Percentiles rank a stretch among this genome's conserved stretches.
Conservation (phyloP, 768 basidiomycete genomes). For the Albatrellus ellisii region DNA sequence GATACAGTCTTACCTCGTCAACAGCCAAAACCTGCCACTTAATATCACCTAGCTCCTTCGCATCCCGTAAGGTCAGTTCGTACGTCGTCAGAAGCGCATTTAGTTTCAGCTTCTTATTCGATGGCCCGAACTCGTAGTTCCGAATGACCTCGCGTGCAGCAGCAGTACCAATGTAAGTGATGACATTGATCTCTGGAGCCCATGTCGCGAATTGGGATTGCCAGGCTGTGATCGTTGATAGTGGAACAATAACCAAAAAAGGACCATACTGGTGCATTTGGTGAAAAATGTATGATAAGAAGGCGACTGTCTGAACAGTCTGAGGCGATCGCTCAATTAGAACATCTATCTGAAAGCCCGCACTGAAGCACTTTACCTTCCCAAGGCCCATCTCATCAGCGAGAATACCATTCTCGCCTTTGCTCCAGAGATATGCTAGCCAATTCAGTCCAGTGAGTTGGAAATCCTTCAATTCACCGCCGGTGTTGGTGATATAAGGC, state of each 20-base stretch:
- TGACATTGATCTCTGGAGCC: constrained; percentile 95
- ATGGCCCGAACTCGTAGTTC: constrained; percentile 79
- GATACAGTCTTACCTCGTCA: constrained; percentile 64
- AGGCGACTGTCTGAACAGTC: constrained; percentile 94
- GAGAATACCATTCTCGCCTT: constrained; percentile 91
- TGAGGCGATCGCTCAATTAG: constrained; percentile 19
- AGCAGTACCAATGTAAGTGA: constrained; percentile 91
- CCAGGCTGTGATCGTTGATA: constrained; percentile 98
- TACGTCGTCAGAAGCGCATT: constrained; percentile 97
- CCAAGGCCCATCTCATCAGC: constrained; percentile 99
- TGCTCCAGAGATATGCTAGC: constrained; percentile 94
- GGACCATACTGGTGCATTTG: constrained; percentile 89
- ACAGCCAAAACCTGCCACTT: constrained; percentile 97
- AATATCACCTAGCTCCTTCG: constrained; percentile 79
- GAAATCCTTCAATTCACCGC: constrained; percentile 91
- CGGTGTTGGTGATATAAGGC: constrained; percentile 63
- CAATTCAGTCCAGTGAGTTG: constrained; percentile 97
- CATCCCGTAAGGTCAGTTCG: constrained; percentile 85
- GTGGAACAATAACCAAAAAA: constrained; percentile 93
- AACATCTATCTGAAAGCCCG: constrained; percentile 10
- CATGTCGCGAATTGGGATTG: constrained; percentile 87
- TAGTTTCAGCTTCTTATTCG: constrained; percentile 88
- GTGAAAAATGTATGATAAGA: constrained; percentile 92
- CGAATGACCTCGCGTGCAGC: constrained; percentile 84
- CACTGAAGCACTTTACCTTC: constrained; percentile 37